Percentiles rank a stretch among this genome's conserved stretches.
Evolutionary conservation across 768 basidiomycete species (phyloP).

Genomic region (Phaeolepiota aurea): DNA sequence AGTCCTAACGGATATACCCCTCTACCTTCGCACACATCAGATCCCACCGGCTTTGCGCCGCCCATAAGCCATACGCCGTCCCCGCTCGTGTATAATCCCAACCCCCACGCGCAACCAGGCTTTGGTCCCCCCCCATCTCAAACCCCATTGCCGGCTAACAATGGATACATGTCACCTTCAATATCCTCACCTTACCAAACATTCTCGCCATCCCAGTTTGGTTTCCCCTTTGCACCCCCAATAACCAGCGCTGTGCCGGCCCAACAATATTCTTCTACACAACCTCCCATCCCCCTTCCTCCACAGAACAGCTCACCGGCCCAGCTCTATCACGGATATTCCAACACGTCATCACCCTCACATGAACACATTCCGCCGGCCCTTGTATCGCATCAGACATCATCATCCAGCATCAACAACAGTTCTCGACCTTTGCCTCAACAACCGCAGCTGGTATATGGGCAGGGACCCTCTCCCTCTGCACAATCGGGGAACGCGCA

Average conservation of each 20-base stretch:
- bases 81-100: constrained; percentile 24
- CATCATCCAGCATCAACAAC: constrained; percentile 20
- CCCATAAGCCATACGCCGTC: constrained; percentile 35
- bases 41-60: constrained; percentile 25
- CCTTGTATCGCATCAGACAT: constrained; percentile 19
- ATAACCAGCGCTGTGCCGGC: constrained; percentile 22
- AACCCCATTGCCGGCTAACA: constrained; percentile 18
- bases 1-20: constrained; percentile 28
- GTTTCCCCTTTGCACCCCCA: constrained; percentile 13
- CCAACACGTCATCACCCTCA: constrained; percentile 21
- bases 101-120: constrained; percentile 21
- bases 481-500: constrained; percentile 12
- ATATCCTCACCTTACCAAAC: constrained; percentile 23
- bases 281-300: constrained; percentile 15
- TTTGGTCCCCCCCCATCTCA: constrained; percentile 20
- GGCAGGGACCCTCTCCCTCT: constrained; percentile 18
- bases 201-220: not conserved
- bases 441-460: constrained; percentile 33
- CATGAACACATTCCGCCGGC: constrained; percentile 21
- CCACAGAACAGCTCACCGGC: constrained; percentile 19
- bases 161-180: constrained; percentile 16
- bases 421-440: constrained; percentile 36
- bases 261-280: constrained; percentile 28
- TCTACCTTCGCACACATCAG: constrained; percentile 25
- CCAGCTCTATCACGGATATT: constrained; percentile 23